Conservation (phyloP, 225 moss, liverwort and hornwort genomes). For the Asterella californica region DNA sequence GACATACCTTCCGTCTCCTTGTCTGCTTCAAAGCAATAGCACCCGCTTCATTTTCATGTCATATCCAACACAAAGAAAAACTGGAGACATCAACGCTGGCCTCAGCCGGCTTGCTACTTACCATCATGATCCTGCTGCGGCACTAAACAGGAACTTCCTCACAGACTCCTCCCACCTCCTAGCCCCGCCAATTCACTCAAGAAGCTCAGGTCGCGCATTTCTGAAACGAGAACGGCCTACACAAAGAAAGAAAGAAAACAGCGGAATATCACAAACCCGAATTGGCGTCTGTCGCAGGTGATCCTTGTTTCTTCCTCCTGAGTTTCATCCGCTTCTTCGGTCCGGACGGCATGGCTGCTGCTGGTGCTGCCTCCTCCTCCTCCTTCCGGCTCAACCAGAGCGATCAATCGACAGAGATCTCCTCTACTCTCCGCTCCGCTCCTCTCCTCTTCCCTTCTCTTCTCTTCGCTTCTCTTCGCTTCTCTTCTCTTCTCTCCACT, state of each 20-base stretch:
- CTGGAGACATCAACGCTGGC: background rate
- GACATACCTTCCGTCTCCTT: conserved; percentile 38
- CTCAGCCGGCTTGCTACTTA: background rate
- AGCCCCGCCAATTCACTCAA: background rate
- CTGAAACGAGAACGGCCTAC: background rate
- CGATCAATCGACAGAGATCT: background rate
- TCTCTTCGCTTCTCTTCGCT: background rate
- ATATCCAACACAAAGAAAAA: background rate
- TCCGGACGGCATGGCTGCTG: conserved; percentile 45
- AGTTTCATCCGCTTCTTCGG: conserved; percentile 38
- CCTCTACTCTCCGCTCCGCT: background rate
- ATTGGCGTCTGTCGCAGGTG: conserved; percentile 34
- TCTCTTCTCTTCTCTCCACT: background rate
- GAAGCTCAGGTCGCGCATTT: background rate
- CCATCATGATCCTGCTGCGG: background rate
- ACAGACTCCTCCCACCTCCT: background rate
- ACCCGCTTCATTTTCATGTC: background rate
- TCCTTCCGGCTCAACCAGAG: background rate
- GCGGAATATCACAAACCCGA: conserved; percentile 28
- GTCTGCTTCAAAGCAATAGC: conserved; percentile 25
- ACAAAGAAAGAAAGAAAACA: background rate
- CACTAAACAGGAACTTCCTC: background rate
- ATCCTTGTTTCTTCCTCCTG: conserved; percentile 40
- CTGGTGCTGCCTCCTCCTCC: background rate
- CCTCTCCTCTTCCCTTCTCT: background rate